Percentiles rank a stretch among this genome's conserved stretches.
These are phyloP conservation scores for Fusarium floridanum DNA, from an alignment of 2,329 filamentous ascomycete genomes.

Conservation along the genomic window DNA sequence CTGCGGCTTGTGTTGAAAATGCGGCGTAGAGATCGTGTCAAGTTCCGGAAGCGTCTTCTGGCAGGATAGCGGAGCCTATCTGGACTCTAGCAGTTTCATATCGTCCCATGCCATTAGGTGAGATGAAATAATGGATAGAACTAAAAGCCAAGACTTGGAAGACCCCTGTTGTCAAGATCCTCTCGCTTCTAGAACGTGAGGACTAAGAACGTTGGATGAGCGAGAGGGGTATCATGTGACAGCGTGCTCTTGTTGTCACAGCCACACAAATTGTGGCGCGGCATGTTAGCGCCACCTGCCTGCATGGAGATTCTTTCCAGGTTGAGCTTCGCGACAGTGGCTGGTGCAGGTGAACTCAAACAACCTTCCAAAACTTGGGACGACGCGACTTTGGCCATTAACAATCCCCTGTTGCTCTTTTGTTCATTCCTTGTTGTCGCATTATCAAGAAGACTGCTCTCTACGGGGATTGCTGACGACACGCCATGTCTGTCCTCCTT, in stretches of 20 bases:
- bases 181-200: background rate
- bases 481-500: constrained; percentile 87
- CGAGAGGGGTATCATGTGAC: constrained; percentile 16
- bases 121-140: background rate
- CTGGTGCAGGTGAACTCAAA: constrained; percentile 23
- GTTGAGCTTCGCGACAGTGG: constrained; percentile 33
- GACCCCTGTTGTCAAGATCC: background rate
- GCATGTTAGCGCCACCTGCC: background rate
- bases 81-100: background rate
- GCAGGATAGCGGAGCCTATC: background rate
- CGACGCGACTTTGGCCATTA: constrained; percentile 5
- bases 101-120: background rate
- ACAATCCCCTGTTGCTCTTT: background rate
- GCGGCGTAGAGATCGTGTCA: background rate
- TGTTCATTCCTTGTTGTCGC: background rate
- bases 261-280: constrained; percentile 24
- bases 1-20: too few species aligned
- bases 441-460: background rate
- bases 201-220: background rate
- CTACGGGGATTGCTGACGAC: too few species aligned
- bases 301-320: background rate
- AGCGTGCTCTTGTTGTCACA: background rate
- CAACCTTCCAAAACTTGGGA: constrained; percentile 17
- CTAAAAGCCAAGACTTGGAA: too few species aligned
- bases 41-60: background rate